These are phyloP conservation scores for Citrus sp. DNA, from an alignment of 345 rosid species.

Conservation along the genomic window DNA sequence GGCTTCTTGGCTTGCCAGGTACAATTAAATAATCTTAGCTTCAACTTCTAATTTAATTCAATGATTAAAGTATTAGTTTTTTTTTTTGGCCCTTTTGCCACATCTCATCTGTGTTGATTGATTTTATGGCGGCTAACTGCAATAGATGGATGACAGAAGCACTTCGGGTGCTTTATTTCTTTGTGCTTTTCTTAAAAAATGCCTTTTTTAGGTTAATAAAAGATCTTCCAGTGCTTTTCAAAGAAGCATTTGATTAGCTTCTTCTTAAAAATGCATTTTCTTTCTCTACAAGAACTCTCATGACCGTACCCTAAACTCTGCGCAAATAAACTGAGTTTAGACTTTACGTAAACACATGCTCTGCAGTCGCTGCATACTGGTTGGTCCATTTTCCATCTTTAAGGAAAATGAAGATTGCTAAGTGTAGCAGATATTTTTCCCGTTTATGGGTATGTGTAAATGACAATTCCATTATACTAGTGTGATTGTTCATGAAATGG, in stretches of 20 bases:
- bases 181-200: not conserved
- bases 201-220: too few relatives aligned
- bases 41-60: not conserved
- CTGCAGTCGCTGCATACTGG: not conserved
- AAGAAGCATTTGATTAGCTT: not conserved
- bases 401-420: not conserved
- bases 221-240: too few relatives aligned
- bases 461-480: not conserved
- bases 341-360: not conserved
- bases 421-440: not conserved
- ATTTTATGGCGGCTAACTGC: not conserved
- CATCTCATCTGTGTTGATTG: too few relatives aligned
- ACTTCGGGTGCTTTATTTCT: not conserved
- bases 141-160: not conserved
- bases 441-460: not conserved
- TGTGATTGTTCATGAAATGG: not conserved
- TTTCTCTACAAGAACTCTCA: not conserved
- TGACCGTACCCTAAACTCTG: not conserved
- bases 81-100: not conserved
- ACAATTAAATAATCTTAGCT: not conserved
- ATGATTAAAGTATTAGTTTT: not conserved
- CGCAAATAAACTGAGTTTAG: too few relatives aligned
- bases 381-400: not conserved
- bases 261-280: not conserved
- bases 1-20: constrained; percentile 98